Conservation (phyloP, 306 rosid species). For the Sechiopsis laciniata region DNA sequence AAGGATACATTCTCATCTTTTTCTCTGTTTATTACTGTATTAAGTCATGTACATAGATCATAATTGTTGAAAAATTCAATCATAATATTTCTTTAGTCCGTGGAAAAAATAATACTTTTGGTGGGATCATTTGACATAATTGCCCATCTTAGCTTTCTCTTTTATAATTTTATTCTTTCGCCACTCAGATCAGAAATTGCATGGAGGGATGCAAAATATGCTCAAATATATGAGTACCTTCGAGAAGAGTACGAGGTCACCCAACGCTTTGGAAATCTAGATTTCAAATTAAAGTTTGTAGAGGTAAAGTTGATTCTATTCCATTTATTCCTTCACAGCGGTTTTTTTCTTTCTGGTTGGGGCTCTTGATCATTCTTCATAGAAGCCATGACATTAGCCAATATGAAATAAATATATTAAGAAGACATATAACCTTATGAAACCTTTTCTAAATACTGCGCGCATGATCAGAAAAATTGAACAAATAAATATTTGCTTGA, state of each 20-base stretch:
- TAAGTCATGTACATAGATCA: background rate
- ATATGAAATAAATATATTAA: background rate
- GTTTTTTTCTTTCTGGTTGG: background rate
- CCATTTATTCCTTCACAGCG: background rate
- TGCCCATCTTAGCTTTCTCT: background rate
- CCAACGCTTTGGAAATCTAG: conserved; percentile 89
- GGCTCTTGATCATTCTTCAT: background rate
- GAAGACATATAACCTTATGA: background rate
- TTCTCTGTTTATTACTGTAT: background rate
- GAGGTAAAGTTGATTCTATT: conserved; percentile 46
- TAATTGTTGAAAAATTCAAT: background rate
- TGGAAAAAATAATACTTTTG: background rate
- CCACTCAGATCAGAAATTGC: conserved; percentile 88
- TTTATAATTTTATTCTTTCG: conserved; percentile 19
- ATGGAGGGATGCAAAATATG: conserved; percentile 98
- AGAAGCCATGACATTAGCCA: background rate
- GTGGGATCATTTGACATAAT: background rate
- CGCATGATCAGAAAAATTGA: no score
- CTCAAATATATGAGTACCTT: conserved; percentile 96
- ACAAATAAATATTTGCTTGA: background rate
- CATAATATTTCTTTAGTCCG: background rate
- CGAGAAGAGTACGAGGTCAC: conserved; percentile 89
- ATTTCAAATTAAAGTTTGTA: conserved; percentile 93
- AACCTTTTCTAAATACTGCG: background rate
- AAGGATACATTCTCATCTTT: background rate